Base-by-base conservation (phyloP, 345 rosid species). In the Excoecaria agallocha region DNA sequence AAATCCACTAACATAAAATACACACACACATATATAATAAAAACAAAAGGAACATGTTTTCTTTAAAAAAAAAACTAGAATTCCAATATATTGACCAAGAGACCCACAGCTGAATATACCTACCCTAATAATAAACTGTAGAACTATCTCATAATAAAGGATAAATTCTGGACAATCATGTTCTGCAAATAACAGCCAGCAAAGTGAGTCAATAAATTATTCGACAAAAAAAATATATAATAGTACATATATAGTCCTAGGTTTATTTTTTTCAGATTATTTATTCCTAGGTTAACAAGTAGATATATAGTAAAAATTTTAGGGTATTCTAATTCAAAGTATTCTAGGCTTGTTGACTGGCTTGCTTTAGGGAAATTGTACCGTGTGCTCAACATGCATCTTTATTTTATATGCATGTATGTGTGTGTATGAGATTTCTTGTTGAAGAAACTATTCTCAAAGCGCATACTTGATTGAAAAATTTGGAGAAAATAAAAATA, bases 361-460 rank as follows among this genome's bases (percentile, higher is more conserved):
- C 68, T 68, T 68, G 56, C 55, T 50, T 50, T 13, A 24, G 39
- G 17, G 24, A 6, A 65, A 52, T n/a, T 52, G 63, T 38, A 54
- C 43, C 70, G 20, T 35, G 48, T 64, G 63, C 62, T 39, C 43
- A 52, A 65, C 50, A 74, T 66, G 60, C 52, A 22, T 19, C 12
- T 17, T 45, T 57, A n/a, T 12, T 20, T 30, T 30, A 30, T 30
- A 30, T 30, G 2, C 2, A 52, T 25, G 24, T 52, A 50, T 64
- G 2, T 52, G 30, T 41, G 39, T 12, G 11, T n/a, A n/a, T 45
- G 12, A 74, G 54, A 30, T 65, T 54, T 65, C 69, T 24, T 54
- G 70, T 37, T 37, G 20, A 63, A 64, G 50, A 50, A 51, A 73
- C 69, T 20, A 65, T 8, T 48, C 51, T 20, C 22, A 48, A 7